These are phyloP conservation scores for Mrakia frigida DNA, from an alignment of 768 basidiomycete genomes.

Conservation along the genomic window DNA sequence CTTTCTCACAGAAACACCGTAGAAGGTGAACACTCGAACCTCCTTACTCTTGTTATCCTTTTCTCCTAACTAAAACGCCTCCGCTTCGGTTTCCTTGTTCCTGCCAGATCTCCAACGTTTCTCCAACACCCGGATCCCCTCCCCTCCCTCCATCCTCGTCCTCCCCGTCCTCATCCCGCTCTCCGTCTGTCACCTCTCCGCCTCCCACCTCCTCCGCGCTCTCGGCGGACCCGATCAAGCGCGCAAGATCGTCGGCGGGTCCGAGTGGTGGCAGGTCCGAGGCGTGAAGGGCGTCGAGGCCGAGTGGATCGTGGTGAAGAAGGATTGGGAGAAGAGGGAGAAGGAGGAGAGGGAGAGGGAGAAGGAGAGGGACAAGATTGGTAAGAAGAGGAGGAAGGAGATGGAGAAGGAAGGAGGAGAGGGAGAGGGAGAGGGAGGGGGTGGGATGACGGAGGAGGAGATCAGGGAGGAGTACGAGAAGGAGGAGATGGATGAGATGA, in stretches of 20 bases:
- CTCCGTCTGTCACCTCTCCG: conserved; percentile 68
- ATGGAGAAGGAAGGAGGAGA: not conserved
- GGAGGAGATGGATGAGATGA: conserved; percentile 33
- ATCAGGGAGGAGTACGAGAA: conserved; percentile 52
- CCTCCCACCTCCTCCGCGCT: conserved; percentile 63
- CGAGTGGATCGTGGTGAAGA: conserved; percentile 82
- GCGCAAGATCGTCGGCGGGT: conserved; percentile 71
- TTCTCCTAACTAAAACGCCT: not conserved
- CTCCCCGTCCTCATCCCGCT: conserved; percentile 63
- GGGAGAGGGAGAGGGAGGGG: conserved; percentile 13
- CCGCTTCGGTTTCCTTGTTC: not conserved
- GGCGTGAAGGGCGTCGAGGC: conserved; percentile 74
- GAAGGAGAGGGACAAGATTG: conserved; percentile 34
- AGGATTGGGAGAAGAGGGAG: conserved; percentile 54
- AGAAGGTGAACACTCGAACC: conserved; percentile 64
- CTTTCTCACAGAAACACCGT: conserved; percentile 57
- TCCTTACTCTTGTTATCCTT: conserved; percentile 45
- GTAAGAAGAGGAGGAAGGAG: conserved; percentile 24
- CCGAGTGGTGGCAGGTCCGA: conserved; percentile 97
- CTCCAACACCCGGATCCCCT: conserved; percentile 69
- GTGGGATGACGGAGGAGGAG: conserved; percentile 50
- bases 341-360: conserved; percentile 29
- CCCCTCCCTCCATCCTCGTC: conserved; percentile 77
- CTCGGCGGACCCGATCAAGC: conserved; percentile 73
- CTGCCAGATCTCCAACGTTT: conserved; percentile 30